Evolutionary conservation across 2,329 filamentous ascomycete species (phyloP), one percentile per base, ranked within the genome.

Genomic region (Celoporthe dispersa): DNA sequence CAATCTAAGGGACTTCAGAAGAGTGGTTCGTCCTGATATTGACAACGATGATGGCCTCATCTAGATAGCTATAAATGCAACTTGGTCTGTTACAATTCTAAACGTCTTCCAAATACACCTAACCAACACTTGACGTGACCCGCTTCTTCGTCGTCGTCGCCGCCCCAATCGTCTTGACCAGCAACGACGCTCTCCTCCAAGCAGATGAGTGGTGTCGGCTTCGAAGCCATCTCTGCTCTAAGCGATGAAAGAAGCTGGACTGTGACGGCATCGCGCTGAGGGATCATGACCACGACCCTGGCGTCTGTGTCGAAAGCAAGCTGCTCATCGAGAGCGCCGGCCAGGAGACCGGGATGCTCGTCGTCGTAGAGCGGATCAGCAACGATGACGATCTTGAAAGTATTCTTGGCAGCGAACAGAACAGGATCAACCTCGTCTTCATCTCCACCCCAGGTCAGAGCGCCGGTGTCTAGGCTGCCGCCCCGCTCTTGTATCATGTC

Each of bases 291-390:
- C 14, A 98, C 84, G 1, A 91, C 91, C 48, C 92, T 86, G 1
- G 93, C 88, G 37, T 86, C 81, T 0, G 79, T 68, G 3, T 83
- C 84, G 19, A 83, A 80, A 11, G 85, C 85, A 14, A 98, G 84
- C 80, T 94, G 93, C 53, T 86, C 81, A 12, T 84, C 80, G 60
- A 98, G 90, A 19, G 92, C 90, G 19, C 89, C 84, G 0, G 90
- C 89, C 31, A 98, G 86, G 76, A 96, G 87, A 3, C 79, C 81
- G 0, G 95, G 94, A 77, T 98, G 96, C 4, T 92, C 87, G 64
- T 94, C 87, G 61, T 94, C 94, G 80, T 98, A 98, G 28, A 99
- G 83, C 0, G 93, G 88, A 79, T 99, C 96, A 2, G 95, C 94
- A 2, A 90, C 93, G 2, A 99, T 85, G 59, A 98, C 89, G 68